These are phyloP conservation scores for Rutidosis leptorrhynchoides DNA, from an alignment of 129 eudicot genomes.

Conservation along the genomic window DNA sequence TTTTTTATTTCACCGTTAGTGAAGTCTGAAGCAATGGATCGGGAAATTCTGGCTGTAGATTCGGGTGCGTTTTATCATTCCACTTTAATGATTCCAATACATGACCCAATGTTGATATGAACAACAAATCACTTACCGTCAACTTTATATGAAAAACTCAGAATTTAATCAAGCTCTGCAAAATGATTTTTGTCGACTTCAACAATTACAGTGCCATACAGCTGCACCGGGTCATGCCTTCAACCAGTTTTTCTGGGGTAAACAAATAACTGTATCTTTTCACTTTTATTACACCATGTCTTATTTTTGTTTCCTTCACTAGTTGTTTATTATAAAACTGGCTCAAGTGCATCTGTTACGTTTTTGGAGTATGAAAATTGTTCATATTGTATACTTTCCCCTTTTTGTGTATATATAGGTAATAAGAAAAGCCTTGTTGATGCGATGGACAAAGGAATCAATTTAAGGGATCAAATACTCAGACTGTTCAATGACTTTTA, in stretches of 20 bases:
- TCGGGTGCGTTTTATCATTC: slow-evolving; percentile 53
- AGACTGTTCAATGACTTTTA: slow-evolving; percentile 65
- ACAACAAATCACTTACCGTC: slow-evolving; percentile 4
- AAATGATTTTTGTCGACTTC: slow-evolving; percentile 88
- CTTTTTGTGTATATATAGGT: slow-evolving; percentile 44
- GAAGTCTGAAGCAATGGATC: slow-evolving; percentile 92
- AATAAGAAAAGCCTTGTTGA: slow-evolving; percentile 88
- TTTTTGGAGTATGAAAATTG: not conserved
- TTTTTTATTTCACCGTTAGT: slow-evolving; percentile 82
- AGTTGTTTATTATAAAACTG: not conserved
- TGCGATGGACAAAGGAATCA: slow-evolving; percentile 87
- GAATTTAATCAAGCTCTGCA: slow-evolving; percentile 91
- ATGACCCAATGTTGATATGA: slow-evolving; percentile 1
- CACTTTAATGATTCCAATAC: not conserved
- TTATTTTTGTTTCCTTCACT: not conserved
- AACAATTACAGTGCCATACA: slow-evolving; percentile 94
- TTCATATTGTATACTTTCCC: slow-evolving; percentile 5
- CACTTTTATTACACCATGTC: not conserved
- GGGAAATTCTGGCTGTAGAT: slow-evolving; percentile 93
- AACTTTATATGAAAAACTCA: slow-evolving; percentile 33
- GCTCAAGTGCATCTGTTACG: not conserved
- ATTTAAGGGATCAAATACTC: slow-evolving; percentile 68
- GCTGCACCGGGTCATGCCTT: slow-evolving; percentile 80
- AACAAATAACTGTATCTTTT: slow-evolving; percentile 15
- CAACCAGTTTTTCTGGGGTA: slow-evolving; percentile 82